Evolutionary conservation across 2,329 filamentous ascomycete genomes (phyloP), one percentile per base, ranked within the genome.

Genomic region (Microdochium nivale): DNA sequence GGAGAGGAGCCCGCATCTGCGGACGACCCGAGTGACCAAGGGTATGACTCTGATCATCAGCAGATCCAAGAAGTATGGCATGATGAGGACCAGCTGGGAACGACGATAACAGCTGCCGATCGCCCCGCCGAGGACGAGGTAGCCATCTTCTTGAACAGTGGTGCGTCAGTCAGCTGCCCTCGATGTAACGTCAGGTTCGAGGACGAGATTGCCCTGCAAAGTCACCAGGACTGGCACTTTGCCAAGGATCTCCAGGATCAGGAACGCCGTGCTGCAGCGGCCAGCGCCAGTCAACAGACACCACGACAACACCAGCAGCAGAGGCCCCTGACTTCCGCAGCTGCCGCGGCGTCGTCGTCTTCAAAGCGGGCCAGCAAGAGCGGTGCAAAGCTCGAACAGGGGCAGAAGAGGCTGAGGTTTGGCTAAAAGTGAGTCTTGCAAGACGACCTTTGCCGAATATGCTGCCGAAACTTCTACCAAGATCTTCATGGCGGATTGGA

Each of bases 171-270:
- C 59, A 60, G 67, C 40, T 95, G 90, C 66, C 64, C 73, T 49
- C 81, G 81, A 55, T 96, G 90, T 67, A 76, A 78, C 53, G 76
- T 78, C 60, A 64, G 66, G n/a, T 72, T 94, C 32, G 73, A 76
- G 13, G 72, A 75, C 37, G 63, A 72, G 25, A 80, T 85, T 52
- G 77, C 79, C 59, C 64, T 83, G 47, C 79, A 84, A 57, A 91
- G 88, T 68, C 94, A 99, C 66, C 76, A 86, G 51, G 94, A 99
- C 67, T 97, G 91, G 86, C 94, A 99, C 70, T 86, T 96, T 69
- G 94, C 94, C 47, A 89, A 88, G 69, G 87, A 92, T 59, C 76
- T 99, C 27, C 85, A 91, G 57, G 78, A 83, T 2, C 68, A 76
- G 52, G 76, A 86, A 70, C 76, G 77, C 75, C 40, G 23, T 19